Evolutionary conservation across 306 rosid genomes (phyloP).

Genomic region (Lotus japonicus): DNA sequence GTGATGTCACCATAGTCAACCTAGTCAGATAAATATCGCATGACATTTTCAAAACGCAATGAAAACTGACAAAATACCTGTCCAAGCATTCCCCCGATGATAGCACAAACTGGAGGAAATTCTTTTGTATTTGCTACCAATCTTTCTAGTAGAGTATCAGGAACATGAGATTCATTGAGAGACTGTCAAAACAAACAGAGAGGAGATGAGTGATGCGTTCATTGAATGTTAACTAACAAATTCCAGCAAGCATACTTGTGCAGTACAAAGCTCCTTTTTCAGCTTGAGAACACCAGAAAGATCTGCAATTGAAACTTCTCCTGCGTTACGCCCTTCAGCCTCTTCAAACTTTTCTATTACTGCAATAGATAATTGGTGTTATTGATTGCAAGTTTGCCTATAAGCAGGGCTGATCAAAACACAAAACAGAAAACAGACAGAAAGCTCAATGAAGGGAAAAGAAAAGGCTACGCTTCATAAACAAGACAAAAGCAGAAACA

Average conservation of each 20-base stretch:
- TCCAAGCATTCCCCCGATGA: constrained; percentile 89
- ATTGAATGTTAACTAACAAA: background rate
- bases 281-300: constrained; percentile 61
- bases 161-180: constrained; percentile 60
- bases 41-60: background rate
- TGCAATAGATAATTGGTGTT: constrained; percentile 15
- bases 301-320: constrained; percentile 57
- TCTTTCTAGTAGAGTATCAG: constrained; percentile 67
- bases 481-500: background rate
- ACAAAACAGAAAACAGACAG: no score
- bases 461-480: no score
- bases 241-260: constrained; percentile 44
- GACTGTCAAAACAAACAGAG: constrained; percentile 44
- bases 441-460: no score
- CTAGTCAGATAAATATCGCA: background rate
- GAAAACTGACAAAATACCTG: constrained; percentile 45
- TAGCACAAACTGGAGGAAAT: constrained; percentile 96
- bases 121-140: constrained; percentile 50
- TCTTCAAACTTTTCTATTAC: constrained; percentile 80
- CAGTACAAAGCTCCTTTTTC: constrained; percentile 67
- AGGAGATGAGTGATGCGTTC: constrained; percentile 3
- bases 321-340: constrained; percentile 60
- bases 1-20: background rate
- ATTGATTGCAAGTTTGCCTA: no score
- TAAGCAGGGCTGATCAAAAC: no score